Percentiles rank a stretch among this genome's conserved stretches.
Evolutionary conservation across 2,329 filamentous ascomycete genomes (phyloP).

Genomic region (Periconia macrospinosa): DNA sequence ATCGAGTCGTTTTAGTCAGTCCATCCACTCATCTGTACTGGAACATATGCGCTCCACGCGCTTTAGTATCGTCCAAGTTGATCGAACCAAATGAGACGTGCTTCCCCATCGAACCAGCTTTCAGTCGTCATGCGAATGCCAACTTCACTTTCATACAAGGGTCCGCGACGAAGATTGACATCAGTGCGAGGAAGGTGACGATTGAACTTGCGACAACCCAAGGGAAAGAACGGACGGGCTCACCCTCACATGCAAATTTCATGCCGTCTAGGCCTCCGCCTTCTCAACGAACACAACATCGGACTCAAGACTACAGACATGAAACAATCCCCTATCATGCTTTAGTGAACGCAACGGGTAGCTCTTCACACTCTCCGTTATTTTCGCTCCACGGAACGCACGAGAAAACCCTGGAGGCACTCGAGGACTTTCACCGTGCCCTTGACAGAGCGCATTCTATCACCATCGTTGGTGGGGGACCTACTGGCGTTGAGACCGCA

Average conservation of each 20-base stretch:
- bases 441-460: slow-evolving; percentile 31
- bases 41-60: slow-evolving; percentile 44
- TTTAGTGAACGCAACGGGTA: slow-evolving; percentile 39
- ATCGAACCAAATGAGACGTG: slow-evolving; percentile 32
- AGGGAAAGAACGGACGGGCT: neutral
- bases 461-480: slow-evolving; percentile 37
- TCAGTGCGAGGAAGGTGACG: slow-evolving; percentile 24
- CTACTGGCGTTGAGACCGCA: slow-evolving; percentile 39
- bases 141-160: slow-evolving; percentile 41
- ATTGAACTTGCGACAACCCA: slow-evolving; percentile 15
- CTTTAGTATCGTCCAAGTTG: slow-evolving; percentile 29
- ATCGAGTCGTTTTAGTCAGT: slow-evolving; percentile 38
- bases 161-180: slow-evolving; percentile 26
- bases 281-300: slow-evolving; percentile 2
- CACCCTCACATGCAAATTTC: neutral
- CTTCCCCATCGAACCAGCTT: slow-evolving; percentile 34
- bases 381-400: slow-evolving; percentile 39
- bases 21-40: slow-evolving; percentile 43
- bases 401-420: slow-evolving; percentile 31
- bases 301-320: neutral
- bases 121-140: slow-evolving; percentile 31
- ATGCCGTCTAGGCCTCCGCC: neutral
- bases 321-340: slow-evolving; percentile 39
- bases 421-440: slow-evolving; percentile 30
- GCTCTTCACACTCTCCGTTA: slow-evolving; percentile 31